Evolutionary conservation across 1,284 basidiomycete genomes (phyloP), one percentile per base, ranked within the genome.

Genomic region (Cystobasidium sp.): DNA sequence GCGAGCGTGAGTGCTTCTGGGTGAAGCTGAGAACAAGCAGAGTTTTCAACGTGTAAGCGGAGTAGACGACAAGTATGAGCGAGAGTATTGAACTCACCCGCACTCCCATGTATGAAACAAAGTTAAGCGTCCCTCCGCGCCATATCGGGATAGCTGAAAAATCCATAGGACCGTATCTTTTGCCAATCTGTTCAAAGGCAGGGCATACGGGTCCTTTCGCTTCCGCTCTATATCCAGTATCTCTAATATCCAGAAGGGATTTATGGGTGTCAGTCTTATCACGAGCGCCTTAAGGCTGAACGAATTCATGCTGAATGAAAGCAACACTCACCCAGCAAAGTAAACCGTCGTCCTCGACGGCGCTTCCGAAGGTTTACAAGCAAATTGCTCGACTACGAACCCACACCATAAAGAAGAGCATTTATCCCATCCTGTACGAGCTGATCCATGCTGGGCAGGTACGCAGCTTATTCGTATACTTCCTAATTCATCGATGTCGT

Each of bases 391-490:
- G 43, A 81, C 74, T 31, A 80, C 77, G 77, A 80, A 81, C 3
- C 80, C 80, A 22, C 76, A 77, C 80, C 80, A 81, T 3, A 81
- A 62, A 1, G 80, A 76, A 22, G 78, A 72, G 16, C 75, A 75
- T 44, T 78, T 77, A 51, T 81, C 80, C 6, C 68, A 64, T 1
- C 76, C 77, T 5, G 78, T 78, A 6, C 80, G 77, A 78, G 80
- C 80, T 22, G 77, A 78, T 44, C 78, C 79, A 68, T 81, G 80
- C 62, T 81, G 80, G 24, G 80, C 80, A 22, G 80, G 80, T 14
- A 80, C 79, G 66, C 80, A 80, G 22, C 51, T 66, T 66, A 66
- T 66, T 20, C 64, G 47, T 53, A 52, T 22, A 22, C 51, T 53
- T 41, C 64, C 64, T 66, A 52, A n/a, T 53, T 62, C 22, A 52